phyloP scores from a whole-genome alignment of 345 rosid genomes.

The Microcos paniculata region DNA sequence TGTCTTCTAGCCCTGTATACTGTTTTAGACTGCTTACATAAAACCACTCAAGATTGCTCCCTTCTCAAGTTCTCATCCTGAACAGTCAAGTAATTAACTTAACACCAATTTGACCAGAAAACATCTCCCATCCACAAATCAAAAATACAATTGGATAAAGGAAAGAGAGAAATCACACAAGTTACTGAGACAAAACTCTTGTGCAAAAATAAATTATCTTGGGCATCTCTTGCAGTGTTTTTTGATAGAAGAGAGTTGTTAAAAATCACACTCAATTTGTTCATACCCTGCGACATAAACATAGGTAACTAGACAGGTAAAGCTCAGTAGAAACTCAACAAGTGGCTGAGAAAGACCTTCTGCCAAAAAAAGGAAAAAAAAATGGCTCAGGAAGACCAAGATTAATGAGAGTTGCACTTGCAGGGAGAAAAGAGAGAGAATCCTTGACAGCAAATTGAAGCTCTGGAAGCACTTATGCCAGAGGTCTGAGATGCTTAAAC shows the following conservation, averaged over 20 bases:
- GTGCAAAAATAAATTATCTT: not conserved
- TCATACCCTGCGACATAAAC: not conserved
- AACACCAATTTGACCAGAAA: not conserved
- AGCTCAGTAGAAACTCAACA: not conserved
- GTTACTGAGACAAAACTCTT: not conserved
- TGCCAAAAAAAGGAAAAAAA: not conserved
- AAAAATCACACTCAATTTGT: not conserved
- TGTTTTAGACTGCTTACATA: not conserved
- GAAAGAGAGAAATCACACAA: not conserved
- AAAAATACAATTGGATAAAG: not conserved
- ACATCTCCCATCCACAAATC: not conserved
- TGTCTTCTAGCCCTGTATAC: not conserved
- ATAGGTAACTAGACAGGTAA: not conserved
- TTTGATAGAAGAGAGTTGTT: not conserved
- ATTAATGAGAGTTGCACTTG: too few relatives aligned
- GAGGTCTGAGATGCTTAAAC: not conserved
- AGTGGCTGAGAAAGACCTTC: not conserved
- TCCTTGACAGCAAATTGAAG: not conserved
- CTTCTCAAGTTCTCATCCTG: not conserved
- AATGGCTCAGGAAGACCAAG: not conserved
- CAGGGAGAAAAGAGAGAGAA: not conserved
- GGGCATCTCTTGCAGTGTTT: not conserved
- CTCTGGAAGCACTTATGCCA: too few relatives aligned
- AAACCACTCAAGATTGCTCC: not conserved
- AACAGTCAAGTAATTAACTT: not conserved